Base-by-base conservation (phyloP, 805 yeast genomes). In the Suhomyces sp. region DNA sequence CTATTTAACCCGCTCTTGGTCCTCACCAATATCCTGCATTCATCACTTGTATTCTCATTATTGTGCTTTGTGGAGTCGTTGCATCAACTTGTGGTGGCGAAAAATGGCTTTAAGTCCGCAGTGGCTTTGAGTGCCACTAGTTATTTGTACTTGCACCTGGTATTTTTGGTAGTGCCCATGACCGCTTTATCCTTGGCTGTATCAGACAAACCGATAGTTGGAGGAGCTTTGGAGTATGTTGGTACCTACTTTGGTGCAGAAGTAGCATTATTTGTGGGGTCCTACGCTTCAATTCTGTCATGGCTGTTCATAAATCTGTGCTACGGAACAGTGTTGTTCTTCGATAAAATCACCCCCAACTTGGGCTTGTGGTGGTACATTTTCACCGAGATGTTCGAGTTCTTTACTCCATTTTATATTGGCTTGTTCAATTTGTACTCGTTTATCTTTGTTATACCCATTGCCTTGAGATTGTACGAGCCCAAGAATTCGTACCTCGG, bases 351-450 rank as follows among this genome's bases (percentile, higher is more conserved):
- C 55, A 78, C 85, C 5, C 99, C 99, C 26, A 94, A 94, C 69
- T 68, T 94, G 58, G 99, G 99, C 0, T 74, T 94, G 19, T 94
- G 99, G 99, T 94, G 99, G 99, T 94, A 94, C 73, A 85, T 92
- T 62, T 94, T 94, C 75, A 88, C 93, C 42, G 99, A 94, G 69
- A 88, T 94, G 83, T 94, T 94, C 71, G 94, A 87, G 51, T 88
- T 85, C 65, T 94, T 93, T 77, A 80, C 86, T 27, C 84, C 89
- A 19, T 91, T 94, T 63, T 94, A 88, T 75, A 72, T 86, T 40
- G 85, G 90, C 9, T 86, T 91, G 19, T 94, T 92, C 82, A 92
- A 91, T 62, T 63, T 92, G 46, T 90, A 85, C 69, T 70, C 84
- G 13, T 74, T 84, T 17, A 72, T 86, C 2, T 88, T 88, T 66